Conservation (phyloP, 2,329 filamentous ascomycete species). For the Drechslera avenae region DNA sequence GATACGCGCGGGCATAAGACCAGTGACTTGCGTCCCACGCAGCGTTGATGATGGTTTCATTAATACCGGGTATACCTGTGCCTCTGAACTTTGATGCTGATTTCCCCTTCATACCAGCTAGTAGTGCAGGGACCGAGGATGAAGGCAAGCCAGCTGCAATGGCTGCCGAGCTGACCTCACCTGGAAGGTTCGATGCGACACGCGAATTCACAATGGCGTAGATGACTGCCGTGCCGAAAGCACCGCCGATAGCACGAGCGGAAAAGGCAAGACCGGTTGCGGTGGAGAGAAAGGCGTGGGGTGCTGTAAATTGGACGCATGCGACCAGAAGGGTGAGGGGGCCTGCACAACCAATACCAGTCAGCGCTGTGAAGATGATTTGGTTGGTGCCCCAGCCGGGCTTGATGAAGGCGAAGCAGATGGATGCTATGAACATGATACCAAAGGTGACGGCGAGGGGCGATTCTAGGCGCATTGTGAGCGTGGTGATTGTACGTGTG, state of each 20-base stretch:
- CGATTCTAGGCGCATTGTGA: conserved; percentile 16
- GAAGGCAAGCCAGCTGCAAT: conserved; percentile 29
- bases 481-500: background rate
- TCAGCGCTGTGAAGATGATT: conserved; percentile 34
- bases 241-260: conserved; percentile 40
- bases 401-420: conserved; percentile 34
- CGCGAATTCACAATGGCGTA: conserved; percentile 36
- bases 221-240: conserved; percentile 40
- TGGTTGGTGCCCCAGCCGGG: conserved; percentile 34
- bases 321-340: conserved; percentile 42
- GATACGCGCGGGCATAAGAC: conserved; percentile 38
- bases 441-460: conserved; percentile 35
- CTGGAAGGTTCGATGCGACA: conserved; percentile 27
- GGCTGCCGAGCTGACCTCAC: conserved; percentile 29
- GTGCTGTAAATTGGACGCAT: conserved; percentile 40
- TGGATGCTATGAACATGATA: conserved; percentile 35
- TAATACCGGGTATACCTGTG: conserved; percentile 21
- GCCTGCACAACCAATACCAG: conserved; percentile 35
- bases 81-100: conserved; percentile 18
- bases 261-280: conserved; percentile 43
- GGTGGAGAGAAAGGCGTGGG: conserved; percentile 38
- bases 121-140: conserved; percentile 22
- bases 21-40: conserved; percentile 37
- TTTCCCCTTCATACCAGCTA: conserved; percentile 27
- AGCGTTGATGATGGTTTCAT: conserved; percentile 21